These are phyloP conservation scores for Trypanosoma brucei DNA, from an alignment of 208 protist genomes.

Conservation along the genomic window DNA sequence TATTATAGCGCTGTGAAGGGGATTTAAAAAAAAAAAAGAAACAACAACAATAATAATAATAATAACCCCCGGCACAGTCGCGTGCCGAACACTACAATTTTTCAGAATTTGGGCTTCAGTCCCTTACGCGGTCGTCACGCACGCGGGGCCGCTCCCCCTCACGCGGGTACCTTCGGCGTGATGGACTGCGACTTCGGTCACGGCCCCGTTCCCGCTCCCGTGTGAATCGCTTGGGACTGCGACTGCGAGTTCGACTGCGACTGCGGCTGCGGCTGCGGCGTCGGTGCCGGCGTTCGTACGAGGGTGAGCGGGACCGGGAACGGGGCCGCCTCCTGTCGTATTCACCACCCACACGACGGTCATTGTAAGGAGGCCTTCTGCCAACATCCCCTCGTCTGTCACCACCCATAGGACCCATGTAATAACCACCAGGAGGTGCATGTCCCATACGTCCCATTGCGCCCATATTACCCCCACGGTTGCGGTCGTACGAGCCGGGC, in stretches of 20 bases:
- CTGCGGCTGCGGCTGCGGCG: constrained; percentile 32
- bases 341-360: constrained; percentile 18
- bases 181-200: constrained; percentile 16
- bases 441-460: too few relatives aligned
- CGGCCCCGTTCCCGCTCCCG: constrained; percentile 23
- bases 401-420: not conserved
- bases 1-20: too few relatives aligned
- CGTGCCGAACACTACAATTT: too few relatives aligned
- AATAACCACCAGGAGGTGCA: not conserved
- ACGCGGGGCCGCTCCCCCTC: constrained; percentile 12
- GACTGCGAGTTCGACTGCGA: constrained; percentile 26
- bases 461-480: not conserved
- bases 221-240: constrained; percentile 15
- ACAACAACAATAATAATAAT: too few relatives aligned
- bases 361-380: constrained; percentile 1
- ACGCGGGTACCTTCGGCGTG: constrained; percentile 27
- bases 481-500: constrained; percentile 2
- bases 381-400: not conserved
- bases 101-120: too few relatives aligned
- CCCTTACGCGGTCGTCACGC: constrained; percentile 4
- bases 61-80: too few relatives aligned
- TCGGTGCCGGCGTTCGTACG: constrained; percentile 34
- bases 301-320: constrained; percentile 17
- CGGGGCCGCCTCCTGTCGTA: constrained; percentile 15
- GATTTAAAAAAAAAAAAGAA: too few relatives aligned